Percentiles rank a stretch among this genome's conserved stretches.
phyloP scores from a whole-genome alignment of 1,284 basidiomycete genomes.

The Albatrellus sp. region DNA sequence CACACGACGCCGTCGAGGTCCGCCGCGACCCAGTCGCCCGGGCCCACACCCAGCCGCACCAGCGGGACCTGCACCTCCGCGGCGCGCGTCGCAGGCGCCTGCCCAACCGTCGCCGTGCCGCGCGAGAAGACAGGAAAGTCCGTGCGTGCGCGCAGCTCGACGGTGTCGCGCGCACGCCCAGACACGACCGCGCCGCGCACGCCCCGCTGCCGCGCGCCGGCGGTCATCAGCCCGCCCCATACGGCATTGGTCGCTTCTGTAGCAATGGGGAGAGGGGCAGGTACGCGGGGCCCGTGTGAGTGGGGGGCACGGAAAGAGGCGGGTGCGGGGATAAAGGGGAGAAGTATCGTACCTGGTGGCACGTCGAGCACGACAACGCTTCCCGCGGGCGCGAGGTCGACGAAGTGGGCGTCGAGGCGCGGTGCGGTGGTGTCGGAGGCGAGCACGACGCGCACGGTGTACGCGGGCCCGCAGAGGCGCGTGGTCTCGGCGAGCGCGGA shows the following conservation, averaged over 20 bases:
- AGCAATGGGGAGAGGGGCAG: slow-evolving; percentile 18
- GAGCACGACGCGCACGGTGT: slow-evolving; percentile 83
- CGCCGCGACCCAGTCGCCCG: slow-evolving; percentile 77
- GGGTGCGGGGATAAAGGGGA: slow-evolving; percentile 6
- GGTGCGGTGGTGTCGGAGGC: slow-evolving; percentile 51
- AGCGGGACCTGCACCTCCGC: slow-evolving; percentile 63
- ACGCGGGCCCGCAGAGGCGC: slow-evolving; percentile 66
- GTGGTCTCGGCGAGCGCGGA: slow-evolving; percentile 18
- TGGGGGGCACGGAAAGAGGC: background rate
- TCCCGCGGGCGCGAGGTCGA: slow-evolving; percentile 63
- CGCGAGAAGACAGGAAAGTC: slow-evolving; percentile 70
- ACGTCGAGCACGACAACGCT: slow-evolving; percentile 70
- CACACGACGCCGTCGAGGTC: slow-evolving; percentile 89
- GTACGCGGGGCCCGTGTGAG: background rate
- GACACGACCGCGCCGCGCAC: slow-evolving; percentile 71
- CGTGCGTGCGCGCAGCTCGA: slow-evolving; percentile 54
- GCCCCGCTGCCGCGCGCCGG: slow-evolving; percentile 60
- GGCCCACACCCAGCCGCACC: slow-evolving; percentile 53
- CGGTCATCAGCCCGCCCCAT: slow-evolving; percentile 89
- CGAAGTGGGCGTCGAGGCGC: slow-evolving; percentile 65
- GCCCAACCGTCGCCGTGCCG: slow-evolving; percentile 78
- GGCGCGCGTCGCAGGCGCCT: slow-evolving; percentile 79
- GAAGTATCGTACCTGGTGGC: slow-evolving; percentile 61
- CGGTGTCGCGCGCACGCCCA: slow-evolving; percentile 74
- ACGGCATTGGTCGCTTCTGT: slow-evolving; percentile 73